Conservation (phyloP, 2,329 filamentous ascomycete genomes). For the Trichophyton simii region DNA sequence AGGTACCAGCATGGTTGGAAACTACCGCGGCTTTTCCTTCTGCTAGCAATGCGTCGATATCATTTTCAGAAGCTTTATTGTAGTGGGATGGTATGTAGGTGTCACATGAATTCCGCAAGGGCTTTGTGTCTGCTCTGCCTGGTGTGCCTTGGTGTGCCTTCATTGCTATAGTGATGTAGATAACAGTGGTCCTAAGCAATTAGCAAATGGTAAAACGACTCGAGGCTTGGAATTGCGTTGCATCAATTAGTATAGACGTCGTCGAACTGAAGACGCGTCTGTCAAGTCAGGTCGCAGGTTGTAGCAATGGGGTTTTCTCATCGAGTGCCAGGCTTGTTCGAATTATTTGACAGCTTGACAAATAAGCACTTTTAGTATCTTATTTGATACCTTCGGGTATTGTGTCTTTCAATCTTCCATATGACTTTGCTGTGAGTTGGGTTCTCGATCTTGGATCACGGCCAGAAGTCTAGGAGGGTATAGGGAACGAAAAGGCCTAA, state of each 20-base stretch:
- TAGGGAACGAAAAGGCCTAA: too few relatives aligned
- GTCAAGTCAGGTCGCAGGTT: too few relatives aligned
- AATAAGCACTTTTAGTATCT: too few relatives aligned
- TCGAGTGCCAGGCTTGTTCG: too few relatives aligned
- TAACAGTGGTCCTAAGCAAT: neutral
- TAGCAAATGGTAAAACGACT: neutral
- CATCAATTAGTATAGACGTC: neutral
- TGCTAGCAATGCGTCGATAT: slow-evolving; percentile 14
- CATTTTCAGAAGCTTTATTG: neutral
- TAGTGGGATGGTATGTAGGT: neutral
- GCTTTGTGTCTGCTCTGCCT: neutral
- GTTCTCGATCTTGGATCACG: neutral
- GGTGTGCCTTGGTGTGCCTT: neutral
- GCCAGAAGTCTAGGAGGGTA: too few relatives aligned
- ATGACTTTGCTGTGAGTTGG: too few relatives aligned
- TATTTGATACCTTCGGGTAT: too few relatives aligned
- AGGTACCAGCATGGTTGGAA: neutral
- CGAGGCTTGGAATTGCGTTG: neutral
- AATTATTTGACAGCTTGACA: too few relatives aligned
- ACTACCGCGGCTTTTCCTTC: slow-evolving; percentile 13
- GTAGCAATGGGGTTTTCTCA: too few relatives aligned
- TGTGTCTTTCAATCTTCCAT: too few relatives aligned
- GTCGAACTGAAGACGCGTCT: too few relatives aligned
- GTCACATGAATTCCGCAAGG: neutral
- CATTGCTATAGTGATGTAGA: neutral